Base-by-base conservation (phyloP, 148 eudicot species). In the Rhododendron williamsianum region DNA sequence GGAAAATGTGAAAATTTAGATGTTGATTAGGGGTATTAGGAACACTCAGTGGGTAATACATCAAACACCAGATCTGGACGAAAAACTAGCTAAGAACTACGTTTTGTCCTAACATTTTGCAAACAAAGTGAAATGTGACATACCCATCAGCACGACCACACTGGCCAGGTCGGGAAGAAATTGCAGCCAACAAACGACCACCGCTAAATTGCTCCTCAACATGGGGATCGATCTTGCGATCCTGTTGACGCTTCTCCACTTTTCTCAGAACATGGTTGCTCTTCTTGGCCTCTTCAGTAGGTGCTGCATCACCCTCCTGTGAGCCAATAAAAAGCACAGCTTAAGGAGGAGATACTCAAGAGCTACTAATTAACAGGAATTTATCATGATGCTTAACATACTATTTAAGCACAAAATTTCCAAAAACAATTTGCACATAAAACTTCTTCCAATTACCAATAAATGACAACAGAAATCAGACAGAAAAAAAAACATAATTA, bases 81-180 rank as follows among this genome's bases (percentile, higher is more conserved):
- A 23, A n/a, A 63, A 63, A 63, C 4, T n/a, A 23, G 30, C 4
- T 23, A n/a, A n/a, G 7, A 56, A 18, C 63, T 30, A 27, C 0
- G 15, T 56, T 56, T 56, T 56, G 21, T 16, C 63, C 21, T 56
- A 5, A 56, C 36, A 7, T 19, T 81, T 58, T 38, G 27, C 30
- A 81, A 35, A 35, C 27, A 81, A 35, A 58, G 30, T 4, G 2
- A 38, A 35, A 36, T 3, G n/a, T 10, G 16, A 81, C 67, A 78
- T 86, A 91, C 92, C 91, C 91, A 73, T 91, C 93, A 73, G 87
- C 87, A 45, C 93, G 90, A 18, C 93, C 93, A 83, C 91, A 91
- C 83, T 91, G 93, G 58, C 91, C 93, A 71, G 93, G 93, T 23
- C 93, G 89, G 23, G 93, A 90, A 3, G 91, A 78, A 71, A 91